phyloP scores from a whole-genome alignment of 257 asterid species.

The Solanum etuberosum region DNA sequence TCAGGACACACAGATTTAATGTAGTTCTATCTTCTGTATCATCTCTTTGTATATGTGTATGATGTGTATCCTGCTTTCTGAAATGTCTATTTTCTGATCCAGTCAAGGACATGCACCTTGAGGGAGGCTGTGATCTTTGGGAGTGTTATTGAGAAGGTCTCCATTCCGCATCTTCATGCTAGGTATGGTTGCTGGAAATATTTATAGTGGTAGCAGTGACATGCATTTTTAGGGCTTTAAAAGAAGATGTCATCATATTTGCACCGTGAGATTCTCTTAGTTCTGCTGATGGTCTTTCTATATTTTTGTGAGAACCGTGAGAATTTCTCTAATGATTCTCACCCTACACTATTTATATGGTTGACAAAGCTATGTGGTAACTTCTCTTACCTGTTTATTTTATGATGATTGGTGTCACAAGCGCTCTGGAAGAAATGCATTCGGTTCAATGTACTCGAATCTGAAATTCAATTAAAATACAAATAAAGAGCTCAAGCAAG shows the following conservation, averaged over 20 bases:
- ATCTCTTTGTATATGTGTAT: neutral
- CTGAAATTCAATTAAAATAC: neutral
- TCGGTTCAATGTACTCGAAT: neutral
- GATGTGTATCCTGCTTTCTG: neutral
- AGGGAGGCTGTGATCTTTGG: slow-evolving; percentile 90
- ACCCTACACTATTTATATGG: neutral
- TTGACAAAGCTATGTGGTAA: neutral
- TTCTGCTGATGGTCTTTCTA: neutral
- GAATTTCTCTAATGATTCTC: neutral
- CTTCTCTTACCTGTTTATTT: neutral
- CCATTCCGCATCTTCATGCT: slow-evolving; percentile 90
- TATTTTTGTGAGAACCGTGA: neutral
- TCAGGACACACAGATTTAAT: neutral
- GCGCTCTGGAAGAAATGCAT: neutral
- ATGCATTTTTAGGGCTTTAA: neutral
- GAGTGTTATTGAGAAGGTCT: slow-evolving; percentile 71
- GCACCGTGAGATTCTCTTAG: neutral
- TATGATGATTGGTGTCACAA: neutral
- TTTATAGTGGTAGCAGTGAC: neutral
- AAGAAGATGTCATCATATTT: neutral
- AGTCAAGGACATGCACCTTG: slow-evolving; percentile 76
- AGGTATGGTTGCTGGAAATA: slow-evolving; percentile 33
- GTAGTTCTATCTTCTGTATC: neutral
- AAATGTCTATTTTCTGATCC: slow-evolving; percentile 7
- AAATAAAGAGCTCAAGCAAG: neutral